Evolutionary conservation across 768 basidiomycete genomes (phyloP).

Genomic region (Lepiota venenata): DNA sequence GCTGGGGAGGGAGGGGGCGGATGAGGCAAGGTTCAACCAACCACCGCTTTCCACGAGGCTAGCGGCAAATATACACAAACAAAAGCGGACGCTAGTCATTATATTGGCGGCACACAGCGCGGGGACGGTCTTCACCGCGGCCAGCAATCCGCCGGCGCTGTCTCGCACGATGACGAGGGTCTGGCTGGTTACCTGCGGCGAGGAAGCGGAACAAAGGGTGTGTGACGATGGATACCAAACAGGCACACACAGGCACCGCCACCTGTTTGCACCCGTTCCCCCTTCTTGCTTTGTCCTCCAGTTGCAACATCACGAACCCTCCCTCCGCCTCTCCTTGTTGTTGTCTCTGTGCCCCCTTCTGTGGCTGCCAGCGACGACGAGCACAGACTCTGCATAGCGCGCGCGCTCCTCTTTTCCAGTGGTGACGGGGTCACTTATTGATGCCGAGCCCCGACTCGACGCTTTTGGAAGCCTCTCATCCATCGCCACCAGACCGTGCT

Average conservation of each 20-base stretch:
- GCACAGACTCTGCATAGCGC: conserved; percentile 12
- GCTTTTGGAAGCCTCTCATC: conserved; percentile 18
- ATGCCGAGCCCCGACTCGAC: conserved; percentile 22
- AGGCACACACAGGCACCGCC: conserved; percentile 27
- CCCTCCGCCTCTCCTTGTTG: no score
- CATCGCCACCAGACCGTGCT: conserved; percentile 11
- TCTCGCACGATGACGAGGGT: background rate
- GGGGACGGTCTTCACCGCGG: background rate
- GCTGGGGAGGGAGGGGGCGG: background rate
- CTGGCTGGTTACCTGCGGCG: background rate
- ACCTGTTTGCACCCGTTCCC: conserved; percentile 14
- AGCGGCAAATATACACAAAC: background rate
- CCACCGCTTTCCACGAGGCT: background rate
- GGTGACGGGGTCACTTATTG: conserved; percentile 14
- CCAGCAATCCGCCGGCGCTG: background rate
- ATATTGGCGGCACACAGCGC: background rate
- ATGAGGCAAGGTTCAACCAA: background rate
- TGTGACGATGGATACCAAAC: conserved; percentile 8
- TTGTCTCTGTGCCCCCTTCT: background rate
- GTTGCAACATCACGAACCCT: conserved; percentile 9
- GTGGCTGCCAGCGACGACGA: background rate
- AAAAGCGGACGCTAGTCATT: background rate
- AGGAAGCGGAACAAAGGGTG: conserved; percentile 5
- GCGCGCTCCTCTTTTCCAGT: background rate
- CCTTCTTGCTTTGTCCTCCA: conserved; percentile 14